Percentiles rank a stretch among this genome's conserved stretches.
Evolutionary conservation across 2,329 filamentous ascomycete species (phyloP).

Genomic region (Arthrocladium fulminans): DNA sequence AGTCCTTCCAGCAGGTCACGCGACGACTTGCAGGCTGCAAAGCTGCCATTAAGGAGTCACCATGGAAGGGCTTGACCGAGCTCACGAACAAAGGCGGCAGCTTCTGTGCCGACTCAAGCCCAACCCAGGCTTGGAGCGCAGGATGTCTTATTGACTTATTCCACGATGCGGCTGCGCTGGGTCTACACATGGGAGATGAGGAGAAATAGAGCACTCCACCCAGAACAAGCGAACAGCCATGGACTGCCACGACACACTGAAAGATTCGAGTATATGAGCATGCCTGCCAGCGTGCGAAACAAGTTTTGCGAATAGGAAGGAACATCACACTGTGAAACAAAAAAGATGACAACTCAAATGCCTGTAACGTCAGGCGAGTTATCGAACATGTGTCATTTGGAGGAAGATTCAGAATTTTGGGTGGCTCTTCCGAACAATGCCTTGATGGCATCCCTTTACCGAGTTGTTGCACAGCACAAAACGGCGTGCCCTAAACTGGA

Average conservation of each 20-base stretch:
- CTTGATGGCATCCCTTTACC: too few relatives aligned
- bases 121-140: constrained; percentile 94
- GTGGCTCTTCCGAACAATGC: neutral
- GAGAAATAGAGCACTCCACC: neutral
- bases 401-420: neutral
- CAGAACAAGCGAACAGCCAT: neutral
- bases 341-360: neutral
- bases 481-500: neutral
- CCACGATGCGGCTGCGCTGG: constrained; percentile 61
- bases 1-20: constrained; percentile 93
- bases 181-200: neutral
- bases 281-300: too few relatives aligned
- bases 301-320: too few relatives aligned
- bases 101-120: constrained; percentile 80
- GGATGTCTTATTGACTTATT: constrained; percentile 92
- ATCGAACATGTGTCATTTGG: neutral
- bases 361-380: neutral
- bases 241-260: neutral
- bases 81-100: constrained; percentile 84
- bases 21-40: constrained; percentile 74
- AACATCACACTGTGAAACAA: neutral
- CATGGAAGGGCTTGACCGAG: constrained; percentile 87
- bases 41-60: constrained; percentile 65
- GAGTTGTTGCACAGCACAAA: too few relatives aligned
- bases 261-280: too few relatives aligned